Percentiles rank a stretch among this genome's conserved stretches.
phyloP scores from a whole-genome alignment of 179 eudicot genomes.

The Drosera spatulata region DNA sequence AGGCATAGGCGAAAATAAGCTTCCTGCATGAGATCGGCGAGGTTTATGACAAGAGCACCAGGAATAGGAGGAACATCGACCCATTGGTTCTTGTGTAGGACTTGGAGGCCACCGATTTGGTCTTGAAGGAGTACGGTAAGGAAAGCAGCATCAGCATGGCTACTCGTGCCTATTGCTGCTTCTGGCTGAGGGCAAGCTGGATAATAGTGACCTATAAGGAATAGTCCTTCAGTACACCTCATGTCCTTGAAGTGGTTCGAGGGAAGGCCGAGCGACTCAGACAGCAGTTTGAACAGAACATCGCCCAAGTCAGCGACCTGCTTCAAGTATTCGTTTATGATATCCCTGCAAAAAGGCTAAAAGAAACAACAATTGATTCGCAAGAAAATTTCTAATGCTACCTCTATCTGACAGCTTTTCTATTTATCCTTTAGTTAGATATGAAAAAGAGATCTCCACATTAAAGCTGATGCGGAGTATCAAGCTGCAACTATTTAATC shows the following conservation, averaged over 20 bases:
- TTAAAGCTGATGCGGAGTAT: no score
- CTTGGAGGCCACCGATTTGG: constrained; percentile 46
- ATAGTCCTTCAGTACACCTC: constrained; percentile 22
- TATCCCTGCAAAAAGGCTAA: constrained; percentile 15
- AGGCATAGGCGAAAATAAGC: no score
- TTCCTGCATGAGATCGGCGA: constrained; percentile 19
- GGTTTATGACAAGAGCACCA: constrained; percentile 35
- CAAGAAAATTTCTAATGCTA: no score
- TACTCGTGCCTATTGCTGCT: constrained; percentile 27
- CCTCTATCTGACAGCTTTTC: no score
- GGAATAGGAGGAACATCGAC: constrained; percentile 31
- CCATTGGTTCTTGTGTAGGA: constrained; percentile 32
- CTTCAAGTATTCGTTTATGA: constrained; percentile 20
- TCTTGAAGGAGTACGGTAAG: constrained; percentile 41
- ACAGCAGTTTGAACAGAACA: constrained; percentile 19
- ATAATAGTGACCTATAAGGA: constrained; percentile 31
- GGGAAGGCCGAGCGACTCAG: constrained; percentile 35
- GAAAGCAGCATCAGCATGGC: constrained; percentile 32
- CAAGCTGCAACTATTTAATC: no score
- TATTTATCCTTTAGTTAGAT: no score
- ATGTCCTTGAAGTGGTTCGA: constrained; percentile 21
- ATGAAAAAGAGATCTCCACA: no score
- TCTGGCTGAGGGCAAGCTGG: constrained; percentile 60
- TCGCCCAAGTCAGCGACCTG: constrained; percentile 16
- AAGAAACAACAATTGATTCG: neutral